phyloP scores from a whole-genome alignment of 129 eudicot genomes.

The Dittrichia graveolens region DNA sequence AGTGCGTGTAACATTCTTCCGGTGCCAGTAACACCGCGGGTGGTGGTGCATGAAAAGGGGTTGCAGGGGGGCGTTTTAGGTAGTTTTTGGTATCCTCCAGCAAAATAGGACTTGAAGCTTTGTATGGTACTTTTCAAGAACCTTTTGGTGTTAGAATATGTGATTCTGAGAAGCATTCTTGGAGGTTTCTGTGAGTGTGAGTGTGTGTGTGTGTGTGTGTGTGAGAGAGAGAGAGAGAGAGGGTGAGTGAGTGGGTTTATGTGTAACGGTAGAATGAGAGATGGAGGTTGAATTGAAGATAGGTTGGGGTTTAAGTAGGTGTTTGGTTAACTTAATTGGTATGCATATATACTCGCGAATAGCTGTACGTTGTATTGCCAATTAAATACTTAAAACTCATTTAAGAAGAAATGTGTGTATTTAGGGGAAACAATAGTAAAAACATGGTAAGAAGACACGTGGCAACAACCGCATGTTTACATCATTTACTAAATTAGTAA shows the following conservation, averaged over 20 bases:
- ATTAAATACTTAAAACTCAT: not conserved
- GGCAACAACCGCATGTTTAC: no score
- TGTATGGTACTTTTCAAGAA: conserved; percentile 44
- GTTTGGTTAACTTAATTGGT: conserved; percentile 8
- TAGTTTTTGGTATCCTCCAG: conserved; percentile 51
- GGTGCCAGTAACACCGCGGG: not conserved
- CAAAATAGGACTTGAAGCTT: conserved; percentile 50
- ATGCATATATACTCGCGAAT: not conserved
- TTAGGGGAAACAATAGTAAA: no score
- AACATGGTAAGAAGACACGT: no score
- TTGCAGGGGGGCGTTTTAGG: conserved; percentile 55
- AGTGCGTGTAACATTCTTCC: not conserved
- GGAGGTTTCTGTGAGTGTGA: conserved; percentile 5
- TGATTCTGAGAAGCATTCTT: conserved; percentile 47
- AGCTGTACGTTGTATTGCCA: not conserved
- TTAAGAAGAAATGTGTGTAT: not conserved
- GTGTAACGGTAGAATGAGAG: conserved; percentile 20
- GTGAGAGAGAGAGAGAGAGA: not conserved
- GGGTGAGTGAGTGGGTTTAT: not conserved
- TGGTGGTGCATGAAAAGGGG: conserved; percentile 42
- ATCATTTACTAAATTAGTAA: no score
- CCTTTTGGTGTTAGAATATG: conserved; percentile 53
- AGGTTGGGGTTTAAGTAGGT: conserved; percentile 33
- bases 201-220: not conserved
- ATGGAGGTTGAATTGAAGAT: conserved; percentile 27